Evolutionary conservation across 768 basidiomycete genomes (phyloP).

Genomic region (Tulasnella sp.): DNA sequence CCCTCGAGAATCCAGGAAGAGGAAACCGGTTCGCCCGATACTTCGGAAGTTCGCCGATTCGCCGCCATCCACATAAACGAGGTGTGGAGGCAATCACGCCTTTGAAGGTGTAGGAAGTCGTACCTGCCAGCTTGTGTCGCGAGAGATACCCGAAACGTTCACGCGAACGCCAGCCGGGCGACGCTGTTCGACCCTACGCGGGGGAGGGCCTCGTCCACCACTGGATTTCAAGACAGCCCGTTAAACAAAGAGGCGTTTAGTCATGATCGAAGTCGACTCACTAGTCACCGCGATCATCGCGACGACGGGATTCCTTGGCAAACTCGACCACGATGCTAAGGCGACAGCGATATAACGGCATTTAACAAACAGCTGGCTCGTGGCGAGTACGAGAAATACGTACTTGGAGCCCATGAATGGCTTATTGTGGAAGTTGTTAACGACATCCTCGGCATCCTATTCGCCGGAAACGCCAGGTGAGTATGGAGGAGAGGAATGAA

Average conservation of each 20-base stretch:
- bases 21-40: neutral
- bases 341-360: neutral
- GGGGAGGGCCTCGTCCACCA: conserved; percentile 24
- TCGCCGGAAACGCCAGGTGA: neutral
- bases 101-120: conserved; percentile 26
- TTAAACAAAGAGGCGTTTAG: conserved; percentile 13
- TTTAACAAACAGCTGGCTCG: neutral
- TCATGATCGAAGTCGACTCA: neutral
- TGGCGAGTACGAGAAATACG: neutral
- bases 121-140: conserved; percentile 99
- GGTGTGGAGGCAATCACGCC: neutral
- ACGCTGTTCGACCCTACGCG: conserved; percentile 46
- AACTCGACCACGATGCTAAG: conserved; percentile 89
- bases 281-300: conserved; percentile 32
- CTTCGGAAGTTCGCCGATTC: neutral
- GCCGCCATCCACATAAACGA: neutral
- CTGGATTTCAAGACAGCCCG: neutral
- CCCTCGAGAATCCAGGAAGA: neutral
- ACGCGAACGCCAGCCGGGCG: conserved; percentile 68
- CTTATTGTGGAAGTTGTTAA: conserved; percentile 78
- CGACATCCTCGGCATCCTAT: conserved; percentile 91
- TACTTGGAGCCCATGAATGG: conserved; percentile 81
- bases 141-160: conserved; percentile 77
- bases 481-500: neutral
- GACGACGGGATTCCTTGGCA: conserved; percentile 82